phyloP scores from a whole-genome alignment of 257 asterid species.

The Lithospermum erythrorhizon region DNA sequence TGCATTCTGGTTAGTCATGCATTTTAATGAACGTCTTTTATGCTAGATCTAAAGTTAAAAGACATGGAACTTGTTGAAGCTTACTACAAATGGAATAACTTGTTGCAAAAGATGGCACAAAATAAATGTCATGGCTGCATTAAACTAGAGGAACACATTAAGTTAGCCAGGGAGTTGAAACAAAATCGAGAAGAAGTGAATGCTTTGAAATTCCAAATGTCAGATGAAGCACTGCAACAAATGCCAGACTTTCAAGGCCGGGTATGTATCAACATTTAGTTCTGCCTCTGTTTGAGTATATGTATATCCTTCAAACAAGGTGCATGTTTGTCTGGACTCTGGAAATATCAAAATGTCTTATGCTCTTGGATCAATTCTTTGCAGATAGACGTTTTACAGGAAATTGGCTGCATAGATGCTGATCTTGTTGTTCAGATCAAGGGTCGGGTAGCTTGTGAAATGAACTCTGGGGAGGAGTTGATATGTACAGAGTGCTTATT shows the following conservation, averaged over 20 bases:
- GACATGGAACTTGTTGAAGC: conserved; percentile 49
- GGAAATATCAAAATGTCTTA: conserved; percentile 12
- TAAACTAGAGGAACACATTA: conserved; percentile 73
- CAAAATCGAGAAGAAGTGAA: conserved; percentile 63
- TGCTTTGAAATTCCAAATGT: conserved; percentile 71
- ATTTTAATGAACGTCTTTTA: not conserved
- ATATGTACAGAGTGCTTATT: conserved; percentile 94
- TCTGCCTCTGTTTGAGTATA: not conserved
- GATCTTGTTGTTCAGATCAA: conserved; percentile 95
- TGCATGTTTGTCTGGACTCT: not conserved
- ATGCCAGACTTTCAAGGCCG: conserved; percentile 99
- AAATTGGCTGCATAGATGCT: conserved; percentile 77
- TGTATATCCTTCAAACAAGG: not conserved
- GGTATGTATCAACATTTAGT: conserved; percentile 33
- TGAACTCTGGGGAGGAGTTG: conserved; percentile 99
- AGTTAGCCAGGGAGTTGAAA: conserved; percentile 61
- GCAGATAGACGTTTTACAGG: conserved; percentile 93
- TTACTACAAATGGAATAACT: conserved; percentile 53
- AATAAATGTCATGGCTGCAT: conserved; percentile 89
- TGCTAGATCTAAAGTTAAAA: conserved; percentile 78
- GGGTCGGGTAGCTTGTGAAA: conserved; percentile 99
- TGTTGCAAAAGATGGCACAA: conserved; percentile 77
- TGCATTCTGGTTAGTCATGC: not conserved
- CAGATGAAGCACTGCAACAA: conserved; percentile 96
- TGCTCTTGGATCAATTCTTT: conserved; percentile 15